Evolutionary conservation across 192 early-diverging fungal genomes (phyloP).

Genomic region (Backusella tuberculispora): DNA sequence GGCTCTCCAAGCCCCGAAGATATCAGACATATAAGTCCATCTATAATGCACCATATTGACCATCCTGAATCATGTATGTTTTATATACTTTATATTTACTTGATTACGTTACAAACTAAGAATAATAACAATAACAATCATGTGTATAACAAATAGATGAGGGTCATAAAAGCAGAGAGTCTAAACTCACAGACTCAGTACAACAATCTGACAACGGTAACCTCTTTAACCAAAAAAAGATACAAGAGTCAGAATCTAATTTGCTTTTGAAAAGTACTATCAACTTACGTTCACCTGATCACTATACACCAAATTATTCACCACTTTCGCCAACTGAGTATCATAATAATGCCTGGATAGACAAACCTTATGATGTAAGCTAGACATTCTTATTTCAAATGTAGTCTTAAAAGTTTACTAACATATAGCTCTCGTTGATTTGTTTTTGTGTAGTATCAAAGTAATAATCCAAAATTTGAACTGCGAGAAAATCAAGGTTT

Average conservation of each 20-base stretch:
- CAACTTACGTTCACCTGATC: background rate
- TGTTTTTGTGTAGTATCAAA: background rate
- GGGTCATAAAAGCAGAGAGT: slow-evolving; percentile 8
- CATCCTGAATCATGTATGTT: slow-evolving; percentile 24
- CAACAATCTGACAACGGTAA: slow-evolving; percentile 10
- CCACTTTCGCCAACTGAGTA: background rate
- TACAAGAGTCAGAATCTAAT: slow-evolving; percentile 13
- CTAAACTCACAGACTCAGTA: background rate
- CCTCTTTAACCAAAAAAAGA: slow-evolving; percentile 11
- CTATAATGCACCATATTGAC: slow-evolving; percentile 24
- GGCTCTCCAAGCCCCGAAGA: slow-evolving; percentile 18
- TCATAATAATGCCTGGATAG: background rate
- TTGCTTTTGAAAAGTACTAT: slow-evolving; percentile 5
- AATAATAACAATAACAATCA: background rate
- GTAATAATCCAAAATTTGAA: background rate
- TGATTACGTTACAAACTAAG: background rate
- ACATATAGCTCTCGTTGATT: background rate
- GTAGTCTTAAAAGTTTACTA: background rate
- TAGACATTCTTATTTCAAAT: background rate
- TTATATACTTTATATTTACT: slow-evolving; percentile 11
- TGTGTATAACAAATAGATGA: background rate
- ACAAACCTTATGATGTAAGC: background rate
- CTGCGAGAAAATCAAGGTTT: background rate
- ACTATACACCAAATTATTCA: slow-evolving; percentile 14
- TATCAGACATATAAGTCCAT: slow-evolving; percentile 18